Evolutionary conservation across 1,139 yeast species (phyloP), one percentile per base, ranked within the genome.

Genomic region (Hyphopichia khmerensis): DNA sequence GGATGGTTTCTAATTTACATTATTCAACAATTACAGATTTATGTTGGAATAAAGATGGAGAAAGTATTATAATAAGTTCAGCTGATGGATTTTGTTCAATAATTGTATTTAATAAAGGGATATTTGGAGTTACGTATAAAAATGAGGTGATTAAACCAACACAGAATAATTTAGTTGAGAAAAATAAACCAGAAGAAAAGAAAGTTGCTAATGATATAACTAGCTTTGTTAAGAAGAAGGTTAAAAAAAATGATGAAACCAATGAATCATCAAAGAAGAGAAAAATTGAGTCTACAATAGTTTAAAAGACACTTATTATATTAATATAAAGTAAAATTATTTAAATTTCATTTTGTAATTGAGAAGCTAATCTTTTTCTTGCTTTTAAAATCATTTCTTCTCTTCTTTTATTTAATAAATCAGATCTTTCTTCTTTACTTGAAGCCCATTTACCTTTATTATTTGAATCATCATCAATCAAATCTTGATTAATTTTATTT

Each of bases 81-180:
- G 86, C 96, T 0, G 99, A 95, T 62, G 99, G 99, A 18, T 91
- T 89, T 56, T 87, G 97, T 53, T 86, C 96, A 1, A 75, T 76
- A 33, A 62, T 89, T 2, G 62, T 67, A 5, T 80, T 87, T 44
- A 76, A 74, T 3, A 58, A 62, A 1, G 75, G 65, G 1, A 72
- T 75, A 17, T 73, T 87, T 40, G 95, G 95, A 23, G 26, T 15
- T 33, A 15, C 11, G n/a, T 32, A 32, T 17, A 17, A 32, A 9
- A 7, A 3, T 8, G 29, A 26, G 4, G 4, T 26, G n/a, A 26
- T 26, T 26, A 26, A 26, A 26, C n/a, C n/a, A n/a, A n/a, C n/a
- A n/a, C n/a, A n/a, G n/a, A n/a, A n/a, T n/a, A n/a, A n/a, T n/a
- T n/a, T n/a, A n/a, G n/a, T n/a, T n/a, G n/a, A n/a, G n/a, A n/a